phyloP scores from a whole-genome alignment of 345 rosid genomes.

The Gossypioides kirkii region DNA sequence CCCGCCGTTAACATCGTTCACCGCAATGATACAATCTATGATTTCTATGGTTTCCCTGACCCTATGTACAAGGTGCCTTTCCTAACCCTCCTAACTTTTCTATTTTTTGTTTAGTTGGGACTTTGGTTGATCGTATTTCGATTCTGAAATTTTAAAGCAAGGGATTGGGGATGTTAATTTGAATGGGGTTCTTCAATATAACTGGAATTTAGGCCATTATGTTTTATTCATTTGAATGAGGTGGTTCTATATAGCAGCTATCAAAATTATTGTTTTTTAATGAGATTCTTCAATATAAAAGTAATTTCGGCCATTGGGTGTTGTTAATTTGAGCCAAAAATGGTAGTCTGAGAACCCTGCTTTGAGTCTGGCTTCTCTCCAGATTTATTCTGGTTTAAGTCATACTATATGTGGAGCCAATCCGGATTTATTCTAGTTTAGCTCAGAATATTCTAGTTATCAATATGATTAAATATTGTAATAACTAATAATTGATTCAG shows the following conservation, averaged over 20 bases:
- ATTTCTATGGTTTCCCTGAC: slow-evolving; percentile 75
- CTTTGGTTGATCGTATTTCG: not conserved
- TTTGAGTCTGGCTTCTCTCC: no score
- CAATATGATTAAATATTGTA: no score
- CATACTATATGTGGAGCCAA: no score
- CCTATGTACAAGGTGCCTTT: slow-evolving; percentile 58
- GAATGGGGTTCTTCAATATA: not conserved
- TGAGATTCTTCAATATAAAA: no score
- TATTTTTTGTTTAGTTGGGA: not conserved
- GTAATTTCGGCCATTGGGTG: not conserved
- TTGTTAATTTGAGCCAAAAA: not conserved
- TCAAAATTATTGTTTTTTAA: not conserved
- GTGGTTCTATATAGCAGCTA: no score
- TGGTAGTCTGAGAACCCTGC: no score
- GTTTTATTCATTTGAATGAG: not conserved
- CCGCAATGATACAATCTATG: slow-evolving; percentile 63
- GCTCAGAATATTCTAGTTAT: no score
- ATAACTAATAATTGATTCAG: no score
- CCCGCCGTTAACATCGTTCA: slow-evolving; percentile 63
- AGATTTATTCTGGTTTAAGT: no score
- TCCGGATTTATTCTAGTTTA: no score
- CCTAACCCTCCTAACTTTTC: not conserved
- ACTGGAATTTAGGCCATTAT: not conserved
- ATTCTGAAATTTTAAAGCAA: not conserved
- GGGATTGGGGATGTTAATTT: not conserved